Conservation (phyloP, 73 alveolate species). For the Durusdinium trenchii region DNA sequence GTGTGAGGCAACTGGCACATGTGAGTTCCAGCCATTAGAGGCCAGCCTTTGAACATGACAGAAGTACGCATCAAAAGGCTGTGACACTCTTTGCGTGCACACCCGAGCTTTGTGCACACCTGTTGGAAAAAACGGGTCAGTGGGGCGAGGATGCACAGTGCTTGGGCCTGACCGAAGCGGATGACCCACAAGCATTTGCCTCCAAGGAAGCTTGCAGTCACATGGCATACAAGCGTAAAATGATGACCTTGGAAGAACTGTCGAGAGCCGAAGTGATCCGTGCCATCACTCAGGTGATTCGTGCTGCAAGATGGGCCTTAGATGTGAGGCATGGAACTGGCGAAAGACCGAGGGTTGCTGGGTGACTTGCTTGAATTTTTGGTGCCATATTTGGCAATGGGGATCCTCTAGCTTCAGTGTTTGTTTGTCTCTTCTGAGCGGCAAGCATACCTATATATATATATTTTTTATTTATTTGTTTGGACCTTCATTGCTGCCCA, state of each 20-base stretch:
- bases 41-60: no score
- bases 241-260: not conserved
- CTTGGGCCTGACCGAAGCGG: conserved; percentile 59
- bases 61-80: no score
- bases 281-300: not conserved
- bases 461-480: not conserved
- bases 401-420: no score
- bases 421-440: not conserved
- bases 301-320: conserved; percentile 34
- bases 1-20: no score
- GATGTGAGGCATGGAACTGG: conserved; percentile 91
- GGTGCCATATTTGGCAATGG: no score
- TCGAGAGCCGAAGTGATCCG: not conserved
- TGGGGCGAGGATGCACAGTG: conserved; percentile 74
- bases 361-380: conserved; percentile 1
- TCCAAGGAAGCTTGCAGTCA: not conserved
- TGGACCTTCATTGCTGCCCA: not conserved
- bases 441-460: no score
- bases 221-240: not conserved
- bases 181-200: not conserved
- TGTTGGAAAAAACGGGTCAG: no score
- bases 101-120: no score
- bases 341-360: conserved; percentile 81
- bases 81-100: no score
- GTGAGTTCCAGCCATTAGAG: no score